Base-by-base conservation (phyloP, 2,329 filamentous ascomycete species). In the Aurifilum marmelostoma region DNA sequence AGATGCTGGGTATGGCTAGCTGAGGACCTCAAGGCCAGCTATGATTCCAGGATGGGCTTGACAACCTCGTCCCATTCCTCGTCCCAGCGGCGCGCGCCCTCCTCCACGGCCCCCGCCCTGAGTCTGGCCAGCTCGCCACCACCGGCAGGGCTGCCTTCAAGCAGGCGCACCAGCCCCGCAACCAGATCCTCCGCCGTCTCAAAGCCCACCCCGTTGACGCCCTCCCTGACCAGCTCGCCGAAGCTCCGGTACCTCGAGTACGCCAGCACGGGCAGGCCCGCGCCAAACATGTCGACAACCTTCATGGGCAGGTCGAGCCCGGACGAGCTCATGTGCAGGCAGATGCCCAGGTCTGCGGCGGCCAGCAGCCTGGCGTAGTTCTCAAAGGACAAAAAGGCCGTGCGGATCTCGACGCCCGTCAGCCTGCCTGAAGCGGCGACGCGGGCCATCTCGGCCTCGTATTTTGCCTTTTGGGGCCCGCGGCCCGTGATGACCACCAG, bases 261-360 rank as follows among this genome's bases (percentile, higher is more conserved):
- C 4, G 94, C 95, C 0, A 91, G 90, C 0, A 99, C 96, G 0
- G 96, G 96, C 37, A 99, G 82, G 0, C 95, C 96, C 0, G 94
- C 92, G 2, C 96, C 96, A 78, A 99, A 98, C 94, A 99, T 97
- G 78, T 99, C 96, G 18, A 99, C 94, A 0, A 99, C 94, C 81
- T 99, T 99, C 96, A 99, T 99, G 0, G 96, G 96, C 27, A 99
- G 83, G 79, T 99, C 96, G 0, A 99, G 94, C 1, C 96, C 96
- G 2, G 93, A 97, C 73, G 92, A 97, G 18, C 94, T 97, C 73
- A 89, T 97, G 81, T 99, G 96, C 34, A 99, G 83, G 68, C 93
- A 97, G 32, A 99, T 88, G 12, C 96, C 96, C 0, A 99, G 83
- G 75, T 97, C 95, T 3, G 96, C 94, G 59, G 91, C 91, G 14